Evolutionary conservation across 2,329 filamentous ascomycete genomes (phyloP).

Genomic region (Alternaria sp.): DNA sequence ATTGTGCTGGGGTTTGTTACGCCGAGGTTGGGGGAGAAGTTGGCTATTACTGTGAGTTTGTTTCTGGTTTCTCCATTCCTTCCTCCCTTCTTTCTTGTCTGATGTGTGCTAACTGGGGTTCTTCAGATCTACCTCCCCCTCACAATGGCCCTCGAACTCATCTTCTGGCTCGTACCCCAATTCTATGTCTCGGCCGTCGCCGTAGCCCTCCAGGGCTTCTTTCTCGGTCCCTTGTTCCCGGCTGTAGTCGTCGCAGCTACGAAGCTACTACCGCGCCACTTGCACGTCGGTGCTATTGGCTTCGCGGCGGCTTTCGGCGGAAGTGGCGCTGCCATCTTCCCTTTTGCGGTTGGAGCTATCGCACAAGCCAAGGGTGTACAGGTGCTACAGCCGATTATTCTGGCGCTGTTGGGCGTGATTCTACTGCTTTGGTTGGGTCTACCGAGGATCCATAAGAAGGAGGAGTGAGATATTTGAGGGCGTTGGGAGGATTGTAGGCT

Average conservation of each 20-base stretch:
- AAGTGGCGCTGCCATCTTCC: conserved; percentile 71
- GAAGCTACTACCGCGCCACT: conserved; percentile 72
- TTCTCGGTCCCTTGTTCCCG: conserved; percentile 80
- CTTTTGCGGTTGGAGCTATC: conserved; percentile 70
- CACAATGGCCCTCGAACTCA: conserved; percentile 68
- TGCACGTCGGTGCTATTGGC: conserved; percentile 81
- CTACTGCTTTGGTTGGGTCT: conserved; percentile 59
- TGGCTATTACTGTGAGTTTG: conserved; percentile 52
- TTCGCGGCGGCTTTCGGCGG: conserved; percentile 81
- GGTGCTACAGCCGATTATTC: conserved; percentile 65
- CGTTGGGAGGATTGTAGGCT: background rate
- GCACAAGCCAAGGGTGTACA: conserved; percentile 66
- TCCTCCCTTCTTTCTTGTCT: background rate
- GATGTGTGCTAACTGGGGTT: background rate
- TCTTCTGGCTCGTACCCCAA: conserved; percentile 82
- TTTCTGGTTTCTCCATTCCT: background rate
- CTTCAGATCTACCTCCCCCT: conserved; percentile 66
- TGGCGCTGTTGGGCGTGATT: conserved; percentile 60
- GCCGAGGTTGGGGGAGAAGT: conserved; percentile 73
- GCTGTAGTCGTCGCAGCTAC: conserved; percentile 75
- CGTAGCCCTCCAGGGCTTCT: conserved; percentile 76
- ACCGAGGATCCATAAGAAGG: conserved; percentile 55
- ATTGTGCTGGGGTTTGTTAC: conserved; percentile 79
- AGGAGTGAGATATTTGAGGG: conserved; percentile 24
- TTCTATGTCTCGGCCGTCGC: conserved; percentile 77